Evolutionary conservation across 192 early-diverging fungal species (phyloP).

Genomic region (Umbelopsis vinacea): DNA sequence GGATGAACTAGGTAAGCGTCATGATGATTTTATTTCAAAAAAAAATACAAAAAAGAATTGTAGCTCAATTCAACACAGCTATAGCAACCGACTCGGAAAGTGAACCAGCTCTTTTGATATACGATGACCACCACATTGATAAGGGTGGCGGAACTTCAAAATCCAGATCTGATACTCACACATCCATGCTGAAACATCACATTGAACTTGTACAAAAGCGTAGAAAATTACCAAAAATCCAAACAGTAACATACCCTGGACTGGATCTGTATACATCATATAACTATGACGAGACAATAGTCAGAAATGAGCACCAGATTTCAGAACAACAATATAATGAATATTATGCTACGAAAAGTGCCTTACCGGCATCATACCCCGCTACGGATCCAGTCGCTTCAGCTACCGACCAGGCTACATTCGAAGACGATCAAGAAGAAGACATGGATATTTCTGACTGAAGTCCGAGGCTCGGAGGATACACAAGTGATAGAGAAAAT

Average conservation of each 20-base stretch:
- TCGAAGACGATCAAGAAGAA: not conserved
- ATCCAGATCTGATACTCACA: not conserved
- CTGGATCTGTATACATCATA: not conserved
- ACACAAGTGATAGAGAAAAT: constrained; percentile 2
- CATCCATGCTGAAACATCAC: not conserved
- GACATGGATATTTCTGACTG: constrained; percentile 22
- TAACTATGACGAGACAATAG: not conserved
- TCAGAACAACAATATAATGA: too few species aligned
- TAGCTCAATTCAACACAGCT: not conserved
- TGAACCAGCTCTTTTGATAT: not conserved
- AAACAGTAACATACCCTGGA: constrained; percentile 21
- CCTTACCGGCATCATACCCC: not conserved
- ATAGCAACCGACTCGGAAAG: not conserved
- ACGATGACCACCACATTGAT: not conserved
- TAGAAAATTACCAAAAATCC: constrained; percentile 17
- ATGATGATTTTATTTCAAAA: not conserved
- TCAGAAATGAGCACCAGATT: not conserved
- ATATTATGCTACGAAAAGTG: too few species aligned
- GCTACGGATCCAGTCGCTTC: not conserved
- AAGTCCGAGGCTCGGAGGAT: constrained; percentile 23
- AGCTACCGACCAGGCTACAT: not conserved
- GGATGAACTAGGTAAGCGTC: constrained; percentile 2
- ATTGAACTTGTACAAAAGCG: constrained; percentile 11
- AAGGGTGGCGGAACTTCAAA: constrained; percentile 1
- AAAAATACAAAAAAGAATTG: not conserved